Conservation (phyloP, 2,329 filamentous ascomycete species). For the Colletotrichum kahawae region DNA sequence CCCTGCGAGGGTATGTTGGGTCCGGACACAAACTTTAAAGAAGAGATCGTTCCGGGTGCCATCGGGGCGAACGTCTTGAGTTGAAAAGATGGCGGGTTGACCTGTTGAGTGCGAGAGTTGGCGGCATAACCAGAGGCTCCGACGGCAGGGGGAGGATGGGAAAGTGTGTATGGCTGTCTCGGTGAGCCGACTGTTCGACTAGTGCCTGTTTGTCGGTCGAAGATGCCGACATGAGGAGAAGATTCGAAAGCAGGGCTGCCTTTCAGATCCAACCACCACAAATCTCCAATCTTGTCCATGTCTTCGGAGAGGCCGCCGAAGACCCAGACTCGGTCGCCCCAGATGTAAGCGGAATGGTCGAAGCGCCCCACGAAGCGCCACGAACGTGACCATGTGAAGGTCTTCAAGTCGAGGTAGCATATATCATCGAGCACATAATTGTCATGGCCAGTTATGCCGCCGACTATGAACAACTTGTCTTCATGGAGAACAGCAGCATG, state of each 20-base stretch:
- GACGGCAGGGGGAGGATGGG: constrained; percentile 51
- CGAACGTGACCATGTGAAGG: constrained; percentile 94
- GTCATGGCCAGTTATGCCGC: constrained; percentile 92
- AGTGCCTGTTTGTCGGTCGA: constrained; percentile 50
- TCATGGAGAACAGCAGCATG: constrained; percentile 95
- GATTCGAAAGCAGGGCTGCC: constrained; percentile 85
- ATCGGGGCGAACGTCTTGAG: constrained; percentile 78
- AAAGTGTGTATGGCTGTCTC: constrained; percentile 56
- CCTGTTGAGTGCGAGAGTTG: constrained; percentile 70
- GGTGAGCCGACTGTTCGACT: constrained; percentile 54
- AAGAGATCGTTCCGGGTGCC: constrained; percentile 87
- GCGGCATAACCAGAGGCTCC: constrained; percentile 70
- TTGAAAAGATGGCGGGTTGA: constrained; percentile 70
- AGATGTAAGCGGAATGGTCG: constrained; percentile 94
- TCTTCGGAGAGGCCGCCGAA: constrained; percentile 94
- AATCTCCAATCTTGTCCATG: constrained; percentile 94
- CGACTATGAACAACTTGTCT: constrained; percentile 94
- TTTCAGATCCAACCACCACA: constrained; percentile 97
- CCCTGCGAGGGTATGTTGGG: constrained; percentile 86
- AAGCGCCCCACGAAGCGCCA: constrained; percentile 97
- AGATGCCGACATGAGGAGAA: constrained; percentile 60
- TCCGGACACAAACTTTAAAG: constrained; percentile 87
- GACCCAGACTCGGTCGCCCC: constrained; percentile 91
- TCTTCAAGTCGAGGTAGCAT: constrained; percentile 95
- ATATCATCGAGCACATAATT: constrained; percentile 95